Evolutionary conservation across 1,284 basidiomycete species (phyloP), one percentile per base, ranked within the genome.

Genomic region (Ganoderma resinaceum): DNA sequence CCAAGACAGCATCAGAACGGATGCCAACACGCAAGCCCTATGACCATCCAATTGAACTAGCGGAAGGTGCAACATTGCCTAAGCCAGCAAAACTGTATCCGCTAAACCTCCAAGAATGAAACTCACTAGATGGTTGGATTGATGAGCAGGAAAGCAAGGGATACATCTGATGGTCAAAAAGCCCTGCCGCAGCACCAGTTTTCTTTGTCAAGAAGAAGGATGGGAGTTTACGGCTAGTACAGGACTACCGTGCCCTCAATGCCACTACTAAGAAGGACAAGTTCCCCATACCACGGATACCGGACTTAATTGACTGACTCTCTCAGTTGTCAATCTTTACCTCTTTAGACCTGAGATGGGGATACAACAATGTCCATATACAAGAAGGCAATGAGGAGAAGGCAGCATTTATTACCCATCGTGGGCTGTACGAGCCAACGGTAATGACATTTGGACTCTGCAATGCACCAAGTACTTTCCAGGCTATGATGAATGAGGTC

Each of bases 391-490:
- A 75, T 46, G 59, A 73, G 37, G 70, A 63, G 61, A 75, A 73
- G 49, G 66, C 67, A 7, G 69, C 69, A 1, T 40, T 40, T 40
- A 40, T 62, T 1, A 72, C 66, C 18, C 52, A 70, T 40, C 35
- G 49, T 35, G 53, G 78, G 67, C 70, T 72, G 4, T 80, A 74
- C 65, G 77, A 80, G 63, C 76, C 71, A 76, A 35, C 79, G 80
- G 40, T 40, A 16, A 40, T 40, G 40, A 16, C 74, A 23, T 77
- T 79, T 55, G 75, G 78, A 0, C 68, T 80, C 5, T 74, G 75
- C 42, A 80, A 80, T 67, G n/a, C n/a, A n/a, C n/a, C n/a, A n/a
- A n/a, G n/a, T n/a, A n/a, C n/a, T n/a, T n/a, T n/a, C n/a, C n/a
- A 77, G 55, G 37, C 61, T 8, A 67, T 67, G 61, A 67, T 67